Evolutionary conservation across 192 early-diverging fungal species (phyloP).

Genomic region (Glomus cerebriforme): DNA sequence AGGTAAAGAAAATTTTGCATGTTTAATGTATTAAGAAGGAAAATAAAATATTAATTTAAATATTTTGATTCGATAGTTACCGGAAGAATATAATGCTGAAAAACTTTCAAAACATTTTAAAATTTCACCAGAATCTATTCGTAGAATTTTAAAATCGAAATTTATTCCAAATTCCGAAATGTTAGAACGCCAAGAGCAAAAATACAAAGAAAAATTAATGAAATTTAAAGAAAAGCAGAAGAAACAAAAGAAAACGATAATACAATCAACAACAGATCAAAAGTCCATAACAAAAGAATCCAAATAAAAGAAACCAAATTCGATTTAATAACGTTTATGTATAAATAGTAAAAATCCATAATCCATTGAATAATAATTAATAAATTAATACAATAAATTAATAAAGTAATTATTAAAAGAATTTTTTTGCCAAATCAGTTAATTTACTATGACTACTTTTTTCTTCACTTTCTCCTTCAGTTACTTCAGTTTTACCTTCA

Average conservation of each 20-base stretch:
- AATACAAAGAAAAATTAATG: background rate
- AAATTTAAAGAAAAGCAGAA: background rate
- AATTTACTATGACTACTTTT: too few relatives aligned
- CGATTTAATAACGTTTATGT: too few relatives aligned
- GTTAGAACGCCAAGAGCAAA: background rate
- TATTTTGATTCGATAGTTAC: background rate
- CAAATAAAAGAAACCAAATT: background rate
- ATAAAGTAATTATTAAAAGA: too few relatives aligned
- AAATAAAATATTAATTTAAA: conserved; percentile 3
- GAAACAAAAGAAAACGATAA: background rate
- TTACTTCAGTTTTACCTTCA: too few relatives aligned
- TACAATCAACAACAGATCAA: background rate
- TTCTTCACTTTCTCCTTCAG: too few relatives aligned
- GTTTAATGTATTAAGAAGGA: background rate
- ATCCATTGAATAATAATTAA: too few relatives aligned
- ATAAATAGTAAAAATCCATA: too few relatives aligned
- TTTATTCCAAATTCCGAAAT: background rate
- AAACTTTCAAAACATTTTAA: background rate
- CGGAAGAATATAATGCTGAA: conserved; percentile 7
- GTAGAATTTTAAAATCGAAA: conserved; percentile 11
- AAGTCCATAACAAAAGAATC: background rate
- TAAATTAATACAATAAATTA: too few relatives aligned
- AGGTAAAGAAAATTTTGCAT: background rate
- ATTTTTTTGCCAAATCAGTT: too few relatives aligned
- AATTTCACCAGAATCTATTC: conserved; percentile 15